These are phyloP conservation scores for Scedosporium aurantiacum DNA, from an alignment of 2,329 filamentous ascomycete species.

Conservation along the genomic window DNA sequence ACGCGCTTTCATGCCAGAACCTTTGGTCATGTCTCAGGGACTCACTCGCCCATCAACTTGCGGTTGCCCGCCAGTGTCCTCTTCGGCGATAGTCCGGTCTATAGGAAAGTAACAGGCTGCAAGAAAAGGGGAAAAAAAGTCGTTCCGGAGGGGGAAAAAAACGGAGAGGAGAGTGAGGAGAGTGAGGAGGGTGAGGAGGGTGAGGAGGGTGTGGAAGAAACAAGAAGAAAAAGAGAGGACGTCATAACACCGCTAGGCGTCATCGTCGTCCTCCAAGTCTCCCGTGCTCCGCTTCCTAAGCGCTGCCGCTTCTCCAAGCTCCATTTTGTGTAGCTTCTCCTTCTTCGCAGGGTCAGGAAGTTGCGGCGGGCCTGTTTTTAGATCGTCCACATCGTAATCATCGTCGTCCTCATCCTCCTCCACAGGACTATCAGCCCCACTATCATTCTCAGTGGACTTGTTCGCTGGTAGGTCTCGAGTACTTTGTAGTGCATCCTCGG, in stretches of 20 bases:
- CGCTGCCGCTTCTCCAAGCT: conserved; percentile 45
- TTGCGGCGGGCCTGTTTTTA: conserved; percentile 24
- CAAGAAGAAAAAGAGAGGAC: neutral
- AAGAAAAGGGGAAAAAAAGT: neutral
- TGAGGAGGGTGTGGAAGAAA: neutral
- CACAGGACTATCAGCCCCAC: conserved; percentile 24
- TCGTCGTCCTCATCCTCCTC: conserved; percentile 28
- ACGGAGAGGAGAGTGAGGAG: neutral
- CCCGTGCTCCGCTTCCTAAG: conserved; percentile 28
- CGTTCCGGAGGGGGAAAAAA: neutral
- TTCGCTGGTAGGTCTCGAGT: neutral
- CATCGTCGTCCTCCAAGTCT: conserved; percentile 27
- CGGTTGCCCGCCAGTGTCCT: neutral
- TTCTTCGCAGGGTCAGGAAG: conserved; percentile 35
- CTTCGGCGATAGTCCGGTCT: neutral
- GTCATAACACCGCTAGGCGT: neutral
- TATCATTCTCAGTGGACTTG: conserved; percentile 24
- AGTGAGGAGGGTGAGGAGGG: neutral
- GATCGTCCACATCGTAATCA: conserved; percentile 33
- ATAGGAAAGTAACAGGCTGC: neutral
- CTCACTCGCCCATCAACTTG: neutral
- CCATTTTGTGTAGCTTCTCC: conserved; percentile 47
- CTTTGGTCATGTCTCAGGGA: neutral
- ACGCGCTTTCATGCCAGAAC: neutral
- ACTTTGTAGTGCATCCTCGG: neutral